These are phyloP conservation scores for Trichoderma sp. DNA, from an alignment of 2,329 filamentous ascomycete genomes.

Conservation along the genomic window DNA sequence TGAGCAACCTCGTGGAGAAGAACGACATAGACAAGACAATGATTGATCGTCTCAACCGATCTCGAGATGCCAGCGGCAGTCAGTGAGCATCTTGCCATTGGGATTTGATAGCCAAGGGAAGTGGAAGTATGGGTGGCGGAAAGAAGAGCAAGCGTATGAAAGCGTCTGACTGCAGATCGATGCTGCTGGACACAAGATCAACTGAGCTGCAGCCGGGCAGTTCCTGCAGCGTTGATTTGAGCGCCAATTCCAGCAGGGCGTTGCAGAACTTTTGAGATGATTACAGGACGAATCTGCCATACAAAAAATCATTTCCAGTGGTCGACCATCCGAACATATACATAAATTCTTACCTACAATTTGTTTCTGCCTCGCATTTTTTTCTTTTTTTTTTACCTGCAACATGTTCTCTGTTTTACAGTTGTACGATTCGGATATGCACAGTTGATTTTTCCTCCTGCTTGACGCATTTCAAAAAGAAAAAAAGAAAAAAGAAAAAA, in stretches of 20 bases:
- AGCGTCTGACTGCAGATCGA: constrained; percentile 9
- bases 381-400: neutral
- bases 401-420: constrained; percentile 2
- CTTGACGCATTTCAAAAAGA: neutral
- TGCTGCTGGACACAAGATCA: constrained; percentile 30
- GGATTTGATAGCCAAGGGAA: neutral
- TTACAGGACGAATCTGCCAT: neutral
- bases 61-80: constrained; percentile 28
- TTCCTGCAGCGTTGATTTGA: neutral
- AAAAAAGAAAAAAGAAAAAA: neutral
- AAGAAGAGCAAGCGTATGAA: neutral
- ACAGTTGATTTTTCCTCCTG: neutral
- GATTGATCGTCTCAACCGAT: constrained; percentile 54
- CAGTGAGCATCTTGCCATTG: constrained; percentile 25
- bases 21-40: constrained; percentile 59
- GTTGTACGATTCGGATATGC: neutral
- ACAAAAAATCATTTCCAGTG: neutral
- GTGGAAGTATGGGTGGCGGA: neutral
- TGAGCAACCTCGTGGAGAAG: constrained; percentile 54
- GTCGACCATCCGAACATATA: constrained; percentile 27
- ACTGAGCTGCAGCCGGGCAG: constrained; percentile 5
- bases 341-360: constrained; percentile 21
- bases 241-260: neutral
- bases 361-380: neutral
- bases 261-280: neutral